A percentile compares a stretch with the other conserved stretches of the same genome.
Conservation (phyloP, 1,139 yeast genomes). For the Sugiyamaella japonica region DNA sequence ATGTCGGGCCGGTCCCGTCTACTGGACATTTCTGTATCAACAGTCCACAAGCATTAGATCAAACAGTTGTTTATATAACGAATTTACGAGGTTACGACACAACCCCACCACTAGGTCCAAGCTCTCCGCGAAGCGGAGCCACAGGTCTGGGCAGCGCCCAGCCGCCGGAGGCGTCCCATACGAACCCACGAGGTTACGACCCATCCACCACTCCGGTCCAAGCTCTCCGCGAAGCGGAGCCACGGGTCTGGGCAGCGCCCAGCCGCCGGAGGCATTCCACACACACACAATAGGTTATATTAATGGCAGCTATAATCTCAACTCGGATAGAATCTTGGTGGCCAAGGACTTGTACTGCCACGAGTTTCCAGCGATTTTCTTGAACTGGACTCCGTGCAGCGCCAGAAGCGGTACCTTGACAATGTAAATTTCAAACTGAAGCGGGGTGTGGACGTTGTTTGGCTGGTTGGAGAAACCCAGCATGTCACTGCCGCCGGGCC, state of each 20-base stretch:
- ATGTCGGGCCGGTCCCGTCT: conserved; percentile 26
- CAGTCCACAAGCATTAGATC: conserved; percentile 19
- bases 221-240: conserved; percentile 4
- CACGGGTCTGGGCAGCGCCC: conserved; percentile 8
- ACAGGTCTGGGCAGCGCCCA: conserved; percentile 8
- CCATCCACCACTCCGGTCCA: too few relatives aligned
- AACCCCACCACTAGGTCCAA: too few relatives aligned
- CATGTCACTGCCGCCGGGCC: conserved; percentile 57
- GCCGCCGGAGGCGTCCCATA: conserved; percentile 6
- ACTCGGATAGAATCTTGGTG: conserved; percentile 74
- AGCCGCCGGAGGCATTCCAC: conserved; percentile 5
- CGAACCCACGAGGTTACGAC: too few relatives aligned
- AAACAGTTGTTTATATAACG: conserved; percentile 4
- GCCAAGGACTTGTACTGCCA: conserved; percentile 97
- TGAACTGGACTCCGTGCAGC: conserved; percentile 91
- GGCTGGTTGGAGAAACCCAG: conserved; percentile 39
- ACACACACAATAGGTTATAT: background rate
- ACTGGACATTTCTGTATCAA: conserved; percentile 31
- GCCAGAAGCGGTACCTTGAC: conserved; percentile 92
- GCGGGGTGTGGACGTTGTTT: conserved; percentile 47
- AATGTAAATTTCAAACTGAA: conserved; percentile 87
- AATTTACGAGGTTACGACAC: conserved; percentile 4
- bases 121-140: conserved; percentile 4
- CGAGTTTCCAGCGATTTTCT: conserved; percentile 88
- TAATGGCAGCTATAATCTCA: conserved; percentile 50